Evolutionary conservation across 2,329 filamentous ascomycete species (phyloP), one percentile per base, ranked within the genome.

Genomic region (Apiospora malaysiana): DNA sequence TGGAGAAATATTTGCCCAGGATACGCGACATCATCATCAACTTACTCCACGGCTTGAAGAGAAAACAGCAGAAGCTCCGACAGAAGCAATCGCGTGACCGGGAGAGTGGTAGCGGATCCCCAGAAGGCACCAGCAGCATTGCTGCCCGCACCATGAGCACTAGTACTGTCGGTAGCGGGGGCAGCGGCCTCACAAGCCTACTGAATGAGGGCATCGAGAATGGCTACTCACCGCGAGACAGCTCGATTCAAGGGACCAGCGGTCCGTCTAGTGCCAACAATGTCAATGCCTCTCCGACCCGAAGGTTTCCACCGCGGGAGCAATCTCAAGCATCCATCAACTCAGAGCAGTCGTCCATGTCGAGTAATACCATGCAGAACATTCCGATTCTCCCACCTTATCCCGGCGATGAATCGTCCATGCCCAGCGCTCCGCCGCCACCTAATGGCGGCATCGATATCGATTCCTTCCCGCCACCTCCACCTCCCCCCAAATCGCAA

Each of bases 1-100:
- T 99, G 72, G 96, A 99, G 81, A 93, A 93, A 80, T 99, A 97
- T 81, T 85, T 99, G 43, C 96, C 96, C 0, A 90, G 93, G 71
- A 99, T 99, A 81, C 91, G 96, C 77, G 96, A 99, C 81, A 99
- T 99, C 78, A 99, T 99, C 79, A 98, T 99, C 82, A 98, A 97
- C 79, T 86, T 99, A 42, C 88, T 99, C 10, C 96, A 99, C 80
- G 96, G 96, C 2, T 84, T 99, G 74, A 99, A 99, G 85, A 92
- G 95, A 82, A 99, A 99, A 81, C 96, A 99, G 80, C 95, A 97
- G 78, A 94, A 94, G 77, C 83, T 99, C 77, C 85, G 90, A 40
- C 89, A 91, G 77, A 90, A 88, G 74, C 88, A 91, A 75, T 81
- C 85, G 4, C 84, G 87, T 71, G 89, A 91, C 14, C 87, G 85